Percentiles rank a stretch among this genome's conserved stretches.
These are phyloP conservation scores for Metarhizium album DNA, from an alignment of 2,329 filamentous ascomycete species.

Conservation along the genomic window DNA sequence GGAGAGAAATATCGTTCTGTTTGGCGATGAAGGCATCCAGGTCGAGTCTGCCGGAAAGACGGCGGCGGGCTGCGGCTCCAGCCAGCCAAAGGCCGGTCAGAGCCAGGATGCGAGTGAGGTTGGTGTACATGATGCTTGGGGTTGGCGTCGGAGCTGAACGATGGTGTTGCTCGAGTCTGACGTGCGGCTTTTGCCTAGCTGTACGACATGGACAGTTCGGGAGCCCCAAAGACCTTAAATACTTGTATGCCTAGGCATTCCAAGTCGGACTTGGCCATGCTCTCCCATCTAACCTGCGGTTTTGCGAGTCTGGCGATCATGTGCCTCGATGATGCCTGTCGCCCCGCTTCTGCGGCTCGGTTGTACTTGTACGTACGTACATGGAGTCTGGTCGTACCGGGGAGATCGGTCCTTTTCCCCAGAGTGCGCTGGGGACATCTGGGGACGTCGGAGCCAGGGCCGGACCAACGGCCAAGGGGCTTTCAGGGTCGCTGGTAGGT, in stretches of 20 bases:
- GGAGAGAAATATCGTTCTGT: slow-evolving; percentile 10
- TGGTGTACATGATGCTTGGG: slow-evolving; percentile 1
- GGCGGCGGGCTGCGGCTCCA: not conserved
- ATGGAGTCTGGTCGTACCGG: too few species aligned
- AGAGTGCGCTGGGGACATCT: not conserved
- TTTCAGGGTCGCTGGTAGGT: not conserved
- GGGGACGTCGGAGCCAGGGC: not conserved
- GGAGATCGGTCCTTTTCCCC: not conserved
- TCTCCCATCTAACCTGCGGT: too few species aligned
- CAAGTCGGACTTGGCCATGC: not conserved
- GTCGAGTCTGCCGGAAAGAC: slow-evolving; percentile 15
- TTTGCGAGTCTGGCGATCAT: not conserved
- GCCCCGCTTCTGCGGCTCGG: not conserved
- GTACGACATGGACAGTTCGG: too few species aligned
- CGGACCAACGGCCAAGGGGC: too few species aligned
- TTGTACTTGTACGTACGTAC: too few species aligned
- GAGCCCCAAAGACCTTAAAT: not conserved
- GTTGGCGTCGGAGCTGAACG: not conserved
- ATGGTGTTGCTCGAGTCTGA: too few species aligned
- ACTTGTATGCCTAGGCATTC: too few species aligned
- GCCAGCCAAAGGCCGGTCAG: slow-evolving; percentile 2
- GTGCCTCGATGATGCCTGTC: not conserved
- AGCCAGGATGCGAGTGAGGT: slow-evolving; percentile 1
- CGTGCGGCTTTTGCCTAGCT: too few species aligned
- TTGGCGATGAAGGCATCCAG: slow-evolving; percentile 10